Evolutionary conservation across 1,139 yeast species (phyloP), one percentile per base, ranked within the genome.

Genomic region (Kodamaea alishanica): DNA sequence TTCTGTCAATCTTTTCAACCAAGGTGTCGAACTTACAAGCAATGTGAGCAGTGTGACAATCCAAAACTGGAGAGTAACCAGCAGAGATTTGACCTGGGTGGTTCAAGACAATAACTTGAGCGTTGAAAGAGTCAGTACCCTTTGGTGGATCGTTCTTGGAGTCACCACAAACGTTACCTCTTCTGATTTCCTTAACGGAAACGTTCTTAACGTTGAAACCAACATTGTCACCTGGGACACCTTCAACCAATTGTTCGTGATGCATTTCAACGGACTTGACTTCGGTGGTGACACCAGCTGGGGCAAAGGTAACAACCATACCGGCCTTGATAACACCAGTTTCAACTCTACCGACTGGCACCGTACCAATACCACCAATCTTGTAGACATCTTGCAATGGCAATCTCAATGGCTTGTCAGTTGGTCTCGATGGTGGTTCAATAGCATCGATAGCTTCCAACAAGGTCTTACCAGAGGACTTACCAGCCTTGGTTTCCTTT

Each of bases 91-190:
- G 92, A 80, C 94, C 94, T 61, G 94, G 94, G 73, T 85, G 94
- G 88, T 84, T 84, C 77, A 84, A 77, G 75, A 84, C 83, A 66
- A 84, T 84, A 59, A 84, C 92, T 74, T 85, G 92, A 67, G 94
- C 92, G 69, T 76, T 81, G 89, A 85, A 84, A 62, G 87, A 81
- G 54, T 77, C 85, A 71, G 81, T 70, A 64, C 79, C 94, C 78
- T 73, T 72, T 66, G 95, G 94, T 69, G 95, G 94, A 67, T 85
- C 95, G 82, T 84, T 82, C 86, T 85, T 85, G 73, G 92, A 79
- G 85, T 85, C 94, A 83, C 94, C 94, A 75, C 86, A 78, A 61
- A 84, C 95, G 87, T 85, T 84, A 79, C 95, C 95, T 81, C 94
- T 86, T 77, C 92, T 84, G 67, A 84, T 84, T 67, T 84, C 95